Evolutionary conservation across 2,329 filamentous ascomycete species (phyloP).

Genomic region (Fusarium beomiforme): DNA sequence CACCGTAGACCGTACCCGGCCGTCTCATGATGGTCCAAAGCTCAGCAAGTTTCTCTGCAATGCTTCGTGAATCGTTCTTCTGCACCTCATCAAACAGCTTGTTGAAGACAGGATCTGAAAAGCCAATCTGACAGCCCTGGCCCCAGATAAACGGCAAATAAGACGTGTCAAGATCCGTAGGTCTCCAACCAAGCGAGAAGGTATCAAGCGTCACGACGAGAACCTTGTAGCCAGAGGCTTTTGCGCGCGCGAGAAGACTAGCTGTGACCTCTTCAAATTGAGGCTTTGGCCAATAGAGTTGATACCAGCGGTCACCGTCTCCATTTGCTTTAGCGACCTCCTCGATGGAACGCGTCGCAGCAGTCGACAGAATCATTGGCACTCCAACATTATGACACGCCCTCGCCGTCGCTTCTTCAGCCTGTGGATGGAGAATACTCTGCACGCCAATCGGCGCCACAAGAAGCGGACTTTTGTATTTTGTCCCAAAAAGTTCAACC

Average conservation of each 20-base stretch:
- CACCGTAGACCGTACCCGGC: constrained; percentile 36
- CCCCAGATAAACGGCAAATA: constrained; percentile 69
- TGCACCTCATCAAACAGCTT: constrained; percentile 27
- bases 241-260: constrained; percentile 70
- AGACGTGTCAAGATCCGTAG: constrained; percentile 71
- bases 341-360: constrained; percentile 70
- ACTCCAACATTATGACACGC: constrained; percentile 69
- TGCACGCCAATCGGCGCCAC: constrained; percentile 78
- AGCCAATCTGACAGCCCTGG: constrained; percentile 69
- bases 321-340: constrained; percentile 70
- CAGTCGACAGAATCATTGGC: constrained; percentile 75
- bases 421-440: constrained; percentile 71
- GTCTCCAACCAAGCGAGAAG: constrained; percentile 74
- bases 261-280: constrained; percentile 70
- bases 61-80: constrained; percentile 24
- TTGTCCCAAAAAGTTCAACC: constrained; percentile 62
- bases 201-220: constrained; percentile 80
- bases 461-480: constrained; percentile 59
- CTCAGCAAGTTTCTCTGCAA: constrained; percentile 24
- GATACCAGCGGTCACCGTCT: constrained; percentile 72
- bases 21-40: constrained; percentile 32
- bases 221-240: constrained; percentile 68
- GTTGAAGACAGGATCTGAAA: constrained; percentile 72
- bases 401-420: constrained; percentile 70
- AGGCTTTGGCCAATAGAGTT: constrained; percentile 75